These are phyloP conservation scores for Geranium incanum DNA, from an alignment of 441 rosid genomes.

Conservation along the genomic window DNA sequence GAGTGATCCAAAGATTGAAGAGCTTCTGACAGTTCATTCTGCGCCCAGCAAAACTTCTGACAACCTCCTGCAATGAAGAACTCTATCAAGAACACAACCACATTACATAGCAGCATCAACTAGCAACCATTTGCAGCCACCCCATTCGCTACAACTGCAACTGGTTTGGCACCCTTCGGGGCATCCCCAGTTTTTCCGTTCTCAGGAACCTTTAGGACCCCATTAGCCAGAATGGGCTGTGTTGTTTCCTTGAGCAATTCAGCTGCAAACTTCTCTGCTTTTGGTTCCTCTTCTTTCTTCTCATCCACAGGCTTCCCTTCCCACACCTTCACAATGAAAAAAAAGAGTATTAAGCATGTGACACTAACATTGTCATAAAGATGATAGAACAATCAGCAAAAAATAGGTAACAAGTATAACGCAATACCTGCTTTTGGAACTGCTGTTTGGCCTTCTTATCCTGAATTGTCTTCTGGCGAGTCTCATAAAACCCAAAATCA, in stretches of 20 bases:
- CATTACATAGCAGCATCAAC: background rate
- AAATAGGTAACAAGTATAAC: background rate
- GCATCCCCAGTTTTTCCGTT: slow-evolving; percentile 33
- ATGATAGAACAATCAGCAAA: too few relatives aligned
- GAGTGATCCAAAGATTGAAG: slow-evolving; percentile 12
- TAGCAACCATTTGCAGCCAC: slow-evolving; percentile 41
- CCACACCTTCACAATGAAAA: slow-evolving; percentile 31
- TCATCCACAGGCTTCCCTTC: slow-evolving; percentile 49
- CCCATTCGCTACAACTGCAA: slow-evolving; percentile 33
- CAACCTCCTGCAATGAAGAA: background rate
- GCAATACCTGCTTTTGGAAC: slow-evolving; percentile 49
- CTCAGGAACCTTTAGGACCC: slow-evolving; percentile 37
- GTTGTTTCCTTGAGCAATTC: slow-evolving; percentile 29
- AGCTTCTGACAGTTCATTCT: slow-evolving; percentile 8
- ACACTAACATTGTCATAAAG: background rate
- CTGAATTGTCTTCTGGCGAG: slow-evolving; percentile 64
- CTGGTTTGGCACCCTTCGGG: slow-evolving; percentile 25
- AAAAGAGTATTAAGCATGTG: background rate
- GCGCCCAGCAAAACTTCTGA: slow-evolving; percentile 8
- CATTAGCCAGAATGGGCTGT: slow-evolving; percentile 26
- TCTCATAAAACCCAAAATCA: slow-evolving; percentile 82
- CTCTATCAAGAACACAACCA: slow-evolving; percentile 9
- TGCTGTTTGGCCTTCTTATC: slow-evolving; percentile 71
- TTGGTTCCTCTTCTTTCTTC: slow-evolving; percentile 39
- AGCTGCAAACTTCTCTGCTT: slow-evolving; percentile 20